Base-by-base conservation (phyloP, 2,329 filamentous ascomycete species). In the Pseudogymnoascus sp. region DNA sequence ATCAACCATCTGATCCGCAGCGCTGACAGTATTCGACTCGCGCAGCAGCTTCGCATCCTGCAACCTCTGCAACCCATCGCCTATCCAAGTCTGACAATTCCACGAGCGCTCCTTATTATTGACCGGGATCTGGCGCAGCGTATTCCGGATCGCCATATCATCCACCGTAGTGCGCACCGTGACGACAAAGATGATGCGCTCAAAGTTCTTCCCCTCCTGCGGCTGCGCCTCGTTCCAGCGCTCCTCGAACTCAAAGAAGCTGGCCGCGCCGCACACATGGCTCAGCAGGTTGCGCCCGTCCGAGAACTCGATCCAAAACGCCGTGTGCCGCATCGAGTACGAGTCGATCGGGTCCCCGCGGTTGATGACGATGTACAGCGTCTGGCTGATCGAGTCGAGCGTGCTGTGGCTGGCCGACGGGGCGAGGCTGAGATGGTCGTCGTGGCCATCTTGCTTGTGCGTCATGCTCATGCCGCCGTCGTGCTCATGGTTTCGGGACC, bases 61-160 rank as follows among this genome's bases (percentile, higher is more conserved):
- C 23, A 61, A 15, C 33, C 38, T 1, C 37, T 61, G 19, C 21
- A 62, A 15, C n/a, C 29, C 61, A 59, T 62, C 61, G 6, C 61
- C 61, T 17, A 62, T 56, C 61, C 61, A 62, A 15, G n/a, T 62
- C 44, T 62, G 61, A 15, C 61, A 62, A 38, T 62, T 62, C 61
- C 61, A 62, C 15, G 38, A 46, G 44, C 61, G 61, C 44, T 62
- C 61, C 21, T 37, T 53, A 37, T 62, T 62, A 15, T 62, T 62
- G 7, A 62, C 37, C 17, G 61, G 61, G 0, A 31, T 62, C 21
- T 62, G 33, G 23, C 44, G 44, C 19, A 62, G 17, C 11, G 44
- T 62, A 62, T 62, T 62, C 33, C 61, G 44, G 11, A 62, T 53
- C 23, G 38, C 38, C 26, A 62, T 56, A 26, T 62, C 61, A 19